Evolutionary conservation across 2,329 filamentous ascomycete genomes (phyloP).

Genomic region (Dothidotthia symphoricarpi): DNA sequence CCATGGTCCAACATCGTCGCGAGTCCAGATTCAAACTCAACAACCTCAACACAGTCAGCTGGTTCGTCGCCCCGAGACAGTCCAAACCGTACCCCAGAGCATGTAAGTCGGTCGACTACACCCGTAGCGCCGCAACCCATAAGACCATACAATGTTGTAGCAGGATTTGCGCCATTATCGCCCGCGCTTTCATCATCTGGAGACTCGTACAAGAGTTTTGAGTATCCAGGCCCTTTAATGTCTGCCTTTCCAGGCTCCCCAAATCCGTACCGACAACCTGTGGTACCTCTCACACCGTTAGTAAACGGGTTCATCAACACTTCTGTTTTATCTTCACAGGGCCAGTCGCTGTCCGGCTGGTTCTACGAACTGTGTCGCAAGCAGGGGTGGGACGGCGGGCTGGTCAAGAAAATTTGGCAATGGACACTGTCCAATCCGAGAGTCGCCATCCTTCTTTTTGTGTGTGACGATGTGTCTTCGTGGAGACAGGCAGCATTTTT

Average conservation of each 20-base stretch:
- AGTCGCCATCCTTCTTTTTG: conserved; percentile 39
- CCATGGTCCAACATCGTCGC: conserved; percentile 41
- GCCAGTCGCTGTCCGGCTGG: conserved; percentile 39
- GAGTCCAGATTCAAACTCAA: conserved; percentile 31
- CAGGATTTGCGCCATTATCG: conserved; percentile 38
- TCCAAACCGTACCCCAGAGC: conserved; percentile 39
- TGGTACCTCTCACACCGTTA: conserved; percentile 27
- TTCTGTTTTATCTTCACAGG: conserved; percentile 36
- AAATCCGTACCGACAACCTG: conserved; percentile 38
- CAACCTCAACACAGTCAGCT: conserved; percentile 31
- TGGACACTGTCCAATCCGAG: conserved; percentile 43
- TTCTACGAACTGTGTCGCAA: conserved; percentile 39
- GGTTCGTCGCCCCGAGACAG: conserved; percentile 37
- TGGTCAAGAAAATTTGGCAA: conserved; percentile 41
- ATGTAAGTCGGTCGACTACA: conserved; percentile 40
- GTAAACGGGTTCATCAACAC: conserved; percentile 41
- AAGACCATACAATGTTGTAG: conserved; percentile 32
- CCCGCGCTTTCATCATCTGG: conserved; percentile 30
- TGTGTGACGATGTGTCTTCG: conserved; percentile 42
- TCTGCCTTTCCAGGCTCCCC: conserved; percentile 30
- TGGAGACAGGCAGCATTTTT: conserved; percentile 41
- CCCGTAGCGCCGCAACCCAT: conserved; percentile 41
- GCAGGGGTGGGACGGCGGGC: conserved; percentile 36
- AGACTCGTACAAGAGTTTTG: conserved; percentile 29
- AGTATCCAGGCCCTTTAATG: conserved; percentile 32